phyloP scores from a whole-genome alignment of 2,329 filamentous ascomycete genomes.

The Ophiocordyceps robertsii region DNA sequence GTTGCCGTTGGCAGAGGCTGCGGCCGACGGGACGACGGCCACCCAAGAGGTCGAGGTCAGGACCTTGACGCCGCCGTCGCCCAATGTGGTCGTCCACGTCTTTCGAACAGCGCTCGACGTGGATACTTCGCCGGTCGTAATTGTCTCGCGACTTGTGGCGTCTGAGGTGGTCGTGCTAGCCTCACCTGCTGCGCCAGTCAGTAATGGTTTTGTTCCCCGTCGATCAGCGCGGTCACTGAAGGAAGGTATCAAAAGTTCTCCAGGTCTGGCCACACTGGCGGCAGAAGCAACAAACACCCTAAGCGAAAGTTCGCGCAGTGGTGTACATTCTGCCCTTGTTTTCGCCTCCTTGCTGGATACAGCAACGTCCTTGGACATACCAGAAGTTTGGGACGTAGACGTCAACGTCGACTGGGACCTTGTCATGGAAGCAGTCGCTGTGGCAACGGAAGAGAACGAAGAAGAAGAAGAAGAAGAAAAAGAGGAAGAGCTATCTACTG shows the following conservation, averaged over 20 bases:
- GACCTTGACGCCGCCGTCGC: constrained; percentile 28
- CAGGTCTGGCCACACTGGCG: neutral
- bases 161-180: constrained; percentile 5
- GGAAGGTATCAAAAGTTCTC: neutral
- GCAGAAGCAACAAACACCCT: neutral
- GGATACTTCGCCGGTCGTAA: constrained; percentile 19
- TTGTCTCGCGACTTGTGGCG: constrained; percentile 13
- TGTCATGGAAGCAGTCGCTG: constrained; percentile 6
- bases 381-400: constrained; percentile 9
- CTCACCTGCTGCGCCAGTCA: constrained; percentile 5
- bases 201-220: constrained; percentile 1
- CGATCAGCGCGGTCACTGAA: neutral
- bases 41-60: constrained; percentile 38
- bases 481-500: constrained; percentile 8
- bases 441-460: constrained; percentile 9
- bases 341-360: neutral
- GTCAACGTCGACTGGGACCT: constrained; percentile 4
- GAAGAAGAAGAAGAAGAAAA: constrained; percentile 11
- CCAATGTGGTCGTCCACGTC: constrained; percentile 31
- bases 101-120: constrained; percentile 22
- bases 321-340: too few species aligned
- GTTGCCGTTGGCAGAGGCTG: constrained; percentile 12
- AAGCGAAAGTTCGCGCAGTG: too few species aligned
- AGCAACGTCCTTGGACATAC: constrained; percentile 15
- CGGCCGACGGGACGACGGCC: constrained; percentile 23